Evolutionary conservation across 768 basidiomycete species (phyloP), one percentile per base, ranked within the genome.

Genomic region (Psilocybe tampanensis): DNA sequence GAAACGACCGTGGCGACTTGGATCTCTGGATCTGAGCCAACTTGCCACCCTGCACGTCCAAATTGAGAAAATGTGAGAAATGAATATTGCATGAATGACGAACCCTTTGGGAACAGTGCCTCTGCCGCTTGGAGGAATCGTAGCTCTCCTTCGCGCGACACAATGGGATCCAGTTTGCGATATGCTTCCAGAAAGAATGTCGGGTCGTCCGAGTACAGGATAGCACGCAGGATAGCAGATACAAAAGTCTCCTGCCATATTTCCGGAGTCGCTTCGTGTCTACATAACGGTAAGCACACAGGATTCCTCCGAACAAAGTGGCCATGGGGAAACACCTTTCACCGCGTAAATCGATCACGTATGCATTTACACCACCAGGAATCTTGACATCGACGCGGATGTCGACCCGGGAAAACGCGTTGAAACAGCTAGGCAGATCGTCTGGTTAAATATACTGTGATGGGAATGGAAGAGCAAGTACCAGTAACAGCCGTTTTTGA

Each of bases 181-280:
- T 94, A 98, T 13, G 94, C 94, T 21, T 98, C 95, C 9, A 98
- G 78, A 65, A 86, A 83, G 70, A 98, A 94, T 21, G 86, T 89
- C 8, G 93, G 86, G 68, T 99, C 97, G 71, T 98, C 97, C 26
- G 95, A 94, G 71, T 98, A 98, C 33, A 98, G 81, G 44, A 98
- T 92, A 2, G 96, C 84, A 22, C 97, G 84, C 1, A 98, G 81
- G 17, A 98, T 67, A 2, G 96, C 95, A 2, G 97, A 98, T 1
- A 98, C 84, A 68, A 95, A 98, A 1, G 95, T 95, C 74, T 99
- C 97, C 69, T 94, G 92, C 97, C 97, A 99, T 22, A 99, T 85
- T 24, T 94, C 92, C 0, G 88, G 79, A 0, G 94, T 94, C 11
- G 95, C 90, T 68, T 94, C 91, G 64, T 95, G 95, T 60, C 94